phyloP scores from a whole-genome alignment of 331 rosid species.

The Quercus tomentella region DNA sequence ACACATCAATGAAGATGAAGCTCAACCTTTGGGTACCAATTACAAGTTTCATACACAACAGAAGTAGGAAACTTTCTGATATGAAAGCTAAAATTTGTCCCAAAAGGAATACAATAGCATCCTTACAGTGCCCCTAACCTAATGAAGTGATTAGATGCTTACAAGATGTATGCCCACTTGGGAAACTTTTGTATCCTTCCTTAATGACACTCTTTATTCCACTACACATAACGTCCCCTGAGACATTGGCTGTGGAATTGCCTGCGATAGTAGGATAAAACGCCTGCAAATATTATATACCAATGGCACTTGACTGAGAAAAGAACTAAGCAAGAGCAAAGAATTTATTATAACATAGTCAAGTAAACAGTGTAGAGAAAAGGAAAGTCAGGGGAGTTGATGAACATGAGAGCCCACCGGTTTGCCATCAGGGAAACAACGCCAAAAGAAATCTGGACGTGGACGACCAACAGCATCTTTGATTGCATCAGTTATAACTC shows the following conservation, averaged over 20 bases:
- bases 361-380: not conserved
- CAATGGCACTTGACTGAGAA: slow-evolving; percentile 10
- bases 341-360: slow-evolving; percentile 7
- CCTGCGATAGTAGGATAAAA: slow-evolving; percentile 29
- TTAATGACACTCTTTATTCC: slow-evolving; percentile 62
- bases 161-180: slow-evolving; percentile 96
- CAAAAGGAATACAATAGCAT: not conserved
- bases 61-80: not conserved
- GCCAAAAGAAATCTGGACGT: slow-evolving; percentile 98
- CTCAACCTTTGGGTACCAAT: slow-evolving; percentile 4
- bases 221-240: slow-evolving; percentile 59
- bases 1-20: slow-evolving; percentile 4
- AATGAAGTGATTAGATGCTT: slow-evolving; percentile 36
- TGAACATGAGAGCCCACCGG: slow-evolving; percentile 44
- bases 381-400: not conserved
- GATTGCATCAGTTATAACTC: slow-evolving; percentile 81
- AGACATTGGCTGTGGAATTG: not conserved
- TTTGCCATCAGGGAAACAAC: slow-evolving; percentile 87
- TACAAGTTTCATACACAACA: not conserved
- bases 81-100: slow-evolving; percentile 9
- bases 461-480: slow-evolving; percentile 94
- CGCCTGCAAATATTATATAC: slow-evolving; percentile 46
- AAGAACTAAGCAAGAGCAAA: slow-evolving; percentile 12
- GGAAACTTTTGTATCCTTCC: slow-evolving; percentile 98
- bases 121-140: not conserved